Evolutionary conservation across 1,284 basidiomycete species (phyloP).

Genomic region (Cystobasidium sp.): DNA sequence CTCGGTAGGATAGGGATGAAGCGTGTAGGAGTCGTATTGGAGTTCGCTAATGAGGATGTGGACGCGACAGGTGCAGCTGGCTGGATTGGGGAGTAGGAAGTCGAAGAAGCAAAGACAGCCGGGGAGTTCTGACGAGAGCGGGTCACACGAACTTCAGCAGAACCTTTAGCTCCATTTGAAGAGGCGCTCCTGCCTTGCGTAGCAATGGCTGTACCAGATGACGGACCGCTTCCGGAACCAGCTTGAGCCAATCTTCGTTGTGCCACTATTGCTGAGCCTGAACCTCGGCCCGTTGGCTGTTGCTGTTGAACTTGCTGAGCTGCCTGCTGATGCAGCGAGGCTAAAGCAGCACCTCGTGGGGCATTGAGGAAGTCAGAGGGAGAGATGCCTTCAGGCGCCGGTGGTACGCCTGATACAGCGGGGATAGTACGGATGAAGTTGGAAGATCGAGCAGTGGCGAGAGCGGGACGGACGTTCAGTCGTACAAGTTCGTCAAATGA

Average conservation of each 20-base stretch:
- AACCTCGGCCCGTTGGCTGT: not conserved
- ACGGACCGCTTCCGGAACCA: not conserved
- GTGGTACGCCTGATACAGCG: conserved; percentile 32
- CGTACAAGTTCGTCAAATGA: not conserved
- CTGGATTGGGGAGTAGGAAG: not conserved
- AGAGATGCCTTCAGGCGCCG: conserved; percentile 30
- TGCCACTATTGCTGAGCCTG: conserved; percentile 1
- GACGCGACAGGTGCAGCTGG: not conserved
- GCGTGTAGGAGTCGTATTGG: not conserved
- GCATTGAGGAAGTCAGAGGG: conserved; percentile 31
- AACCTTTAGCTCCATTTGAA: not conserved
- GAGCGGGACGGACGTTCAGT: not conserved
- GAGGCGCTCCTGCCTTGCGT: not conserved
- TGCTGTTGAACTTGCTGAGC: conserved; percentile 4
- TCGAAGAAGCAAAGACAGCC: not conserved
- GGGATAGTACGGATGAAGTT: not conserved
- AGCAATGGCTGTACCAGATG: not conserved
- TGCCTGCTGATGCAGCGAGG: not conserved
- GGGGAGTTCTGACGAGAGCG: conserved; percentile 23
- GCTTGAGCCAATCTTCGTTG: conserved; percentile 16
- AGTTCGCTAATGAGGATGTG: not conserved
- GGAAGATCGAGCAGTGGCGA: not conserved
- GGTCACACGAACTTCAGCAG: conserved; percentile 8
- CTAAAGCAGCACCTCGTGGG: not conserved
- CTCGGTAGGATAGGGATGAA: conserved; percentile 20